Conservation (phyloP, 805 yeast genomes). For the Saccharomycodes ludwigii region DNA sequence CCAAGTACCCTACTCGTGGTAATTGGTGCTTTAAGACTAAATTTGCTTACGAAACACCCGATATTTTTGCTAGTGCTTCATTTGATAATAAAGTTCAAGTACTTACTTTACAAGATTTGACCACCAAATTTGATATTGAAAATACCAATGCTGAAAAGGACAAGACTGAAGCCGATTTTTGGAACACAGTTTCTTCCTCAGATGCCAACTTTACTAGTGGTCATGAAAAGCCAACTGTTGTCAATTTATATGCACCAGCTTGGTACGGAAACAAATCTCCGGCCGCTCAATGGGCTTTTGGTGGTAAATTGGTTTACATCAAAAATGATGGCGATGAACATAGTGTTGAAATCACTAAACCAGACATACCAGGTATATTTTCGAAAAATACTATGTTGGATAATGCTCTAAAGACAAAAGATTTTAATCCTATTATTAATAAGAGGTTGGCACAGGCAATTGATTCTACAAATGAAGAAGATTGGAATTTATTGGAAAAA, state of each 20-base stretch:
- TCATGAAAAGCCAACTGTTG: constrained; percentile 57
- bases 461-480: constrained; percentile 35
- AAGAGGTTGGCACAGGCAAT: constrained; percentile 32
- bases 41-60: constrained; percentile 85
- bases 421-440: constrained; percentile 43
- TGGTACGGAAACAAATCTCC: constrained; percentile 73
- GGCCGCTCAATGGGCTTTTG: constrained; percentile 77
- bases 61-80: constrained; percentile 77
- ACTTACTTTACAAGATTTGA: constrained; percentile 72
- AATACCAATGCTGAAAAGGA: constrained; percentile 20
- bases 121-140: constrained; percentile 14
- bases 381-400: constrained; percentile 31
- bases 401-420: constrained; percentile 43
- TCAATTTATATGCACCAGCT: constrained; percentile 60
- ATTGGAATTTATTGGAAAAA: constrained; percentile 53
- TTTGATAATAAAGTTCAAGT: constrained; percentile 73
- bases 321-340: constrained; percentile 29
- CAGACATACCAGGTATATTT: constrained; percentile 25
- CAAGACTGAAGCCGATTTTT: constrained; percentile 64
- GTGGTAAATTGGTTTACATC: constrained; percentile 70
- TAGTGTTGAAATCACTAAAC: constrained; percentile 26
- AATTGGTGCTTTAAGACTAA: constrained; percentile 88
- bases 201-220: constrained; percentile 84
- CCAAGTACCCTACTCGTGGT: constrained; percentile 82
- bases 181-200: constrained; percentile 41